Evolutionary conservation across 2,329 filamentous ascomycete species (phyloP).

Genomic region (Fusarium musae): DNA sequence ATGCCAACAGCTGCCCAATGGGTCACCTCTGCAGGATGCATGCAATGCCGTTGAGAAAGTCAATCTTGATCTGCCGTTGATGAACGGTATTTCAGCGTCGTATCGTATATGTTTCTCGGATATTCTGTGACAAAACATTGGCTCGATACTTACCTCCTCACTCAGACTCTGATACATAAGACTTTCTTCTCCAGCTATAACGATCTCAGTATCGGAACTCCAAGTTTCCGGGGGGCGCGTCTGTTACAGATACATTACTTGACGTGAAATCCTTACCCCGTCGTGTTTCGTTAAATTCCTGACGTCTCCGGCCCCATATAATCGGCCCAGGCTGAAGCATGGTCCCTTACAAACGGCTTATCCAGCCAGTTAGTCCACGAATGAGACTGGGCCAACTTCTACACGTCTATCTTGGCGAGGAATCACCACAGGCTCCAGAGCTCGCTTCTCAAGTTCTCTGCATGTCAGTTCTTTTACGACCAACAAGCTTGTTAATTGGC

Average conservation of each 20-base stretch:
- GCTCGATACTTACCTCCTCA: not conserved
- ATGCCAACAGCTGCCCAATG: not conserved
- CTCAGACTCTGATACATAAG: not conserved
- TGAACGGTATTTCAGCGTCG: not conserved
- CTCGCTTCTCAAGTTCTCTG: slow-evolving; percentile 4
- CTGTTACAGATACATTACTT: slow-evolving; percentile 35
- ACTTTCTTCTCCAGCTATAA: not conserved
- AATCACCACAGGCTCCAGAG: not conserved
- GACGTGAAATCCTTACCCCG: slow-evolving; percentile 8
- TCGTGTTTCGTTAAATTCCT: slow-evolving; percentile 32
- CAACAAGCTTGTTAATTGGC: not conserved
- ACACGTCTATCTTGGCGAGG: slow-evolving; percentile 6
- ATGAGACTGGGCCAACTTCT: slow-evolving; percentile 16
- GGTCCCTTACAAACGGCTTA: slow-evolving; percentile 14
- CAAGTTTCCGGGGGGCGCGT: slow-evolving; percentile 24
- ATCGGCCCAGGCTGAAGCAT: slow-evolving; percentile 24
- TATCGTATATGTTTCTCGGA: slow-evolving; percentile 2
- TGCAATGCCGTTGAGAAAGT: not conserved
- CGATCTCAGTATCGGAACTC: slow-evolving; percentile 30
- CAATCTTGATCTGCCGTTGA: not conserved
- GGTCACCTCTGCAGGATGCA: not conserved
- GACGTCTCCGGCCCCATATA: slow-evolving; percentile 31
- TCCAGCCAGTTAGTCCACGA: slow-evolving; percentile 35
- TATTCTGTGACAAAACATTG: slow-evolving; percentile 6
- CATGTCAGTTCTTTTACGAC: not conserved